Percentiles rank a stretch among this genome's conserved stretches.
phyloP scores from a whole-genome alignment of 2,329 filamentous ascomycete species.

The Ophiostoma himal-ulmi region DNA sequence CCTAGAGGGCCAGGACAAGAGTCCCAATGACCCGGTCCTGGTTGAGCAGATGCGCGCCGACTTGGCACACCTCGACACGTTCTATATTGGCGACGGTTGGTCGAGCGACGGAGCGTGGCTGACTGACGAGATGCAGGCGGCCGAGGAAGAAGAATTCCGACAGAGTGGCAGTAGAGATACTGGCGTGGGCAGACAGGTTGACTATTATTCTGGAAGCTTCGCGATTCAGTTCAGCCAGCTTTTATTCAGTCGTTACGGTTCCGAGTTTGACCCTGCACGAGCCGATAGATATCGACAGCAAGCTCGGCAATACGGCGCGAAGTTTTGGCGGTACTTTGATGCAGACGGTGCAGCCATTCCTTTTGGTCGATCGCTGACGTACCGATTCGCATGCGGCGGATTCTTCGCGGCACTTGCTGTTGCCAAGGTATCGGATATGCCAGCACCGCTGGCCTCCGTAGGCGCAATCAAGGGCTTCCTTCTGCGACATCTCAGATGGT shows the following conservation, averaged over 20 bases:
- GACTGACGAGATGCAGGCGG: slow-evolving; percentile 15
- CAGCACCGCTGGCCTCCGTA: slow-evolving; percentile 32
- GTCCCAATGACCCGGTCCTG: background rate
- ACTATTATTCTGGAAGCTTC: slow-evolving; percentile 29
- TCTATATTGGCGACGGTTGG: slow-evolving; percentile 24
- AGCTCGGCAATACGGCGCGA: slow-evolving; percentile 34
- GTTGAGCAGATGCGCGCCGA: slow-evolving; percentile 20
- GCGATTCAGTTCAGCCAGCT: slow-evolving; percentile 33
- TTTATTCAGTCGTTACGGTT: slow-evolving; percentile 36
- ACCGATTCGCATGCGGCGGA: slow-evolving; percentile 41
- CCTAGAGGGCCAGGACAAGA: slow-evolving; percentile 9
- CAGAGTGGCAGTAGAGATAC: slow-evolving; percentile 1
- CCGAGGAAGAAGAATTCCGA: background rate
- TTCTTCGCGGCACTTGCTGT: slow-evolving; percentile 40
- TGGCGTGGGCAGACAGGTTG: slow-evolving; percentile 20
- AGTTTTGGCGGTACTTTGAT: slow-evolving; percentile 42
- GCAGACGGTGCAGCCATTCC: slow-evolving; percentile 39
- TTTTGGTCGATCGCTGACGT: slow-evolving; percentile 42
- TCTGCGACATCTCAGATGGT: slow-evolving; percentile 41
- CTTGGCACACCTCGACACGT: slow-evolving; percentile 23
- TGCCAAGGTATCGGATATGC: slow-evolving; percentile 34
- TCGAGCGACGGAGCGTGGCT: slow-evolving; percentile 25
- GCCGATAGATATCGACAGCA: slow-evolving; percentile 31
- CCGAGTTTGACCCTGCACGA: slow-evolving; percentile 34
- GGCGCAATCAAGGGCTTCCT: slow-evolving; percentile 40